A percentile compares a stretch with the other conserved stretches of the same genome.
phyloP scores from a whole-genome alignment of 1,284 basidiomycete species.

The Cutaneotrichosporon dermatis region DNA sequence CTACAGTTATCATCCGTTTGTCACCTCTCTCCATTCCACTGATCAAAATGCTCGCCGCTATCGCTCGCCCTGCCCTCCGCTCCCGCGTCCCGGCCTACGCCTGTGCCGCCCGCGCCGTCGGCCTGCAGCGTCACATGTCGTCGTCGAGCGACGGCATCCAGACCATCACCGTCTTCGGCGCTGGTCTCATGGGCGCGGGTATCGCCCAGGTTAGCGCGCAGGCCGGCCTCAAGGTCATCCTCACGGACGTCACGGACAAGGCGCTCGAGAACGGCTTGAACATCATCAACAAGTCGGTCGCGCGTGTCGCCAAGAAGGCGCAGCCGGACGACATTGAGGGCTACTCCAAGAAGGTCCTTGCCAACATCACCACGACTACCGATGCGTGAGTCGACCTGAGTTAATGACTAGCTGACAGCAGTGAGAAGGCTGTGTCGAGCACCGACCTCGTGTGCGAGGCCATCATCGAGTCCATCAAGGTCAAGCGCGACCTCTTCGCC shows the following conservation, averaged over 20 bases:
- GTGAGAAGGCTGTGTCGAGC: conserved; percentile 50
- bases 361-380: conserved; percentile 53
- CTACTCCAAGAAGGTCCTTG: conserved; percentile 48
- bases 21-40: too few relatives aligned
- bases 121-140: conserved; percentile 9
- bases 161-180: conserved; percentile 50
- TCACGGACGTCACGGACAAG: conserved; percentile 50
- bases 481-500: conserved; percentile 56
- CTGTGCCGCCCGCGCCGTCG: conserved; percentile 6
- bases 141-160: conserved; percentile 26
- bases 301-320: conserved; percentile 54
- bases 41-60: conserved; percentile 14
- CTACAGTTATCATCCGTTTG: too few relatives aligned
- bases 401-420: conserved; percentile 7
- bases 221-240: conserved; percentile 50
- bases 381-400: conserved; percentile 45
- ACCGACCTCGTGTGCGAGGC: conserved; percentile 58
- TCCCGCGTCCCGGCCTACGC: conserved; percentile 8
- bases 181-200: conserved; percentile 55
- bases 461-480: conserved; percentile 57
- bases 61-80: conserved; percentile 11
- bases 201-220: conserved; percentile 54
- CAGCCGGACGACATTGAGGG: conserved; percentile 51
- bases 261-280: conserved; percentile 52
- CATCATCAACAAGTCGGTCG: conserved; percentile 56